Percentiles rank a stretch among this genome's conserved stretches.
phyloP scores from a whole-genome alignment of 2,329 filamentous ascomycete genomes.

The Venturia nashicola region DNA sequence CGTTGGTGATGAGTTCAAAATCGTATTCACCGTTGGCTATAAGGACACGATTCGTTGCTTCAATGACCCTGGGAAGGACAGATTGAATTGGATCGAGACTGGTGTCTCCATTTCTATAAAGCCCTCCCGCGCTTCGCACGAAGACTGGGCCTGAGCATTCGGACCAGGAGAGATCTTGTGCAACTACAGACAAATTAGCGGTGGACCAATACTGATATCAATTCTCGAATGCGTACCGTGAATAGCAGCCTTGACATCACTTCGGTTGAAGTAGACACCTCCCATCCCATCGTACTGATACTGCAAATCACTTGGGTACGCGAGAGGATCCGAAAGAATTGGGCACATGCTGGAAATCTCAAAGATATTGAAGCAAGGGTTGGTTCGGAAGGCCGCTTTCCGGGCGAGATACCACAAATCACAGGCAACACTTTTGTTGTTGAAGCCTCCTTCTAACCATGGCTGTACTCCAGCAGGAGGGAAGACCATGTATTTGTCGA shows the following conservation, averaged over 20 bases:
- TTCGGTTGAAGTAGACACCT: slow-evolving; percentile 56
- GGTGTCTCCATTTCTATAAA: slow-evolving; percentile 12
- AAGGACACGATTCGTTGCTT: slow-evolving; percentile 11
- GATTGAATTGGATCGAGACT: slow-evolving; percentile 13
- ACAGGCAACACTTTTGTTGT: slow-evolving; percentile 10
- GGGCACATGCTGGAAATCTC: slow-evolving; percentile 11
- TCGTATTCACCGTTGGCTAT: slow-evolving; percentile 12
- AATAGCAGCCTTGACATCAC: slow-evolving; percentile 56
- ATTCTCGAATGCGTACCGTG: slow-evolving; percentile 34
- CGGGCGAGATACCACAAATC: slow-evolving; percentile 12
- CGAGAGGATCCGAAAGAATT: slow-evolving; percentile 12
- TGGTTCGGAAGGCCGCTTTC: slow-evolving; percentile 11
- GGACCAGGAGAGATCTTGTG: slow-evolving; percentile 13
- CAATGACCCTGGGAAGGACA: slow-evolving; percentile 13
- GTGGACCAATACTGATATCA: too few species aligned
- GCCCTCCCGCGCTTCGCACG: slow-evolving; percentile 11
- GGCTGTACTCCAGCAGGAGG: slow-evolving; percentile 12
- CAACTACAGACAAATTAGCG: neutral
- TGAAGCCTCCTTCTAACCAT: slow-evolving; percentile 9
- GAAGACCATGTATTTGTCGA: slow-evolving; percentile 13
- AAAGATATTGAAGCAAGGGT: slow-evolving; percentile 15
- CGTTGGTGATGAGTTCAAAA: slow-evolving; percentile 11
- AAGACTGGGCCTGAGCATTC: slow-evolving; percentile 13
- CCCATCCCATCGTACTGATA: slow-evolving; percentile 12
- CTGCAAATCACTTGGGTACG: slow-evolving; percentile 13